phyloP scores from a whole-genome alignment of 2,329 filamentous ascomycete species.

The Allantophomopsis lycopodina region DNA sequence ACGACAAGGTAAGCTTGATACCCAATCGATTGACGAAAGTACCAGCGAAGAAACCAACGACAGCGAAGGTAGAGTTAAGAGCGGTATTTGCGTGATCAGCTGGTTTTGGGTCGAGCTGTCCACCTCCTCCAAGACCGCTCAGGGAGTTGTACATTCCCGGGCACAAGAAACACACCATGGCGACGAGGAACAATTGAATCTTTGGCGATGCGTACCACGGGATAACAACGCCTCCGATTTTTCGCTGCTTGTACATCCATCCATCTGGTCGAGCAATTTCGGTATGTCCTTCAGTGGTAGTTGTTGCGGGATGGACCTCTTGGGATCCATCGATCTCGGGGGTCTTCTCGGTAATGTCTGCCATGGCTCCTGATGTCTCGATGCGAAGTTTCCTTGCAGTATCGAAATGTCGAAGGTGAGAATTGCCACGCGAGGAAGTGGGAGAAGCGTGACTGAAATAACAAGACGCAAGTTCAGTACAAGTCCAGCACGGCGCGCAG shows the following conservation, averaged over 20 bases:
- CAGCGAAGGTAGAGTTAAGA: conserved; percentile 32
- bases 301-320: neutral
- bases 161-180: conserved; percentile 58
- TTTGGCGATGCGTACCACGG: conserved; percentile 63
- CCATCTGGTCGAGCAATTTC: conserved; percentile 14
- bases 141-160: conserved; percentile 63
- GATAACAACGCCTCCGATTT: conserved; percentile 36
- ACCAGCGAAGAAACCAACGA: conserved; percentile 54
- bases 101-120: conserved; percentile 34
- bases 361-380: neutral
- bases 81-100: conserved; percentile 35
- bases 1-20: conserved; percentile 48
- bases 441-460: too few relatives aligned
- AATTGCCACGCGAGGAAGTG: too few relatives aligned
- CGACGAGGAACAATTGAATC: conserved; percentile 57
- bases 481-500: too few relatives aligned
- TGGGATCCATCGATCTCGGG: neutral
- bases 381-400: too few relatives aligned
- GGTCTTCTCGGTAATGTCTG: neutral
- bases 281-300: neutral
- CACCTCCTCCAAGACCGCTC: conserved; percentile 49
- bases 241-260: conserved; percentile 57
- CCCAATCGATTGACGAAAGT: conserved; percentile 65
- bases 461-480: too few relatives aligned
- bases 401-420: too few relatives aligned